Conservation (phyloP, 495 filamentous ascomycete species). For the Bathelium albidoporum region DNA sequence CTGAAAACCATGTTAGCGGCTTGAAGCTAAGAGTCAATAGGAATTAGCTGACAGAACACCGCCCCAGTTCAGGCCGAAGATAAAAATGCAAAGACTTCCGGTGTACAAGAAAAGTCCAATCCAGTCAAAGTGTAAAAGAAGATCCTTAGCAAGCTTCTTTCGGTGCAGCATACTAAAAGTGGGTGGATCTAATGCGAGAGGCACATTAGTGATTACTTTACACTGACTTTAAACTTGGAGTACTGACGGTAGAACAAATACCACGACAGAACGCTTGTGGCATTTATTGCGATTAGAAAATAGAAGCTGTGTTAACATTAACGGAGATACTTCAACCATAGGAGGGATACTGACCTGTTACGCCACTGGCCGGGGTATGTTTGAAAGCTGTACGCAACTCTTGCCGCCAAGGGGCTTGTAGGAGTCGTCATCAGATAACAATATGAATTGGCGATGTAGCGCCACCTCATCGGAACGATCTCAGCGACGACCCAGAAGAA, state of each 20-base stretch:
- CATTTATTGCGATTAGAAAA: slow-evolving; percentile 13
- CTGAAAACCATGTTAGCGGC: not conserved
- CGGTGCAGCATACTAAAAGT: slow-evolving; percentile 15
- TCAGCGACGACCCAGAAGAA: slow-evolving; percentile 16
- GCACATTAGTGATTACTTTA: not conserved
- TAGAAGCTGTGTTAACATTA: slow-evolving; percentile 10
- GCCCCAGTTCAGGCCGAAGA: slow-evolving; percentile 36
- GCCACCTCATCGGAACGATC: slow-evolving; percentile 14
- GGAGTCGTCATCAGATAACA: slow-evolving; percentile 11
- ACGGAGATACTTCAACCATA: not conserved
- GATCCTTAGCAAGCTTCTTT: slow-evolving; percentile 7
- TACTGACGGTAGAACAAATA: slow-evolving; percentile 9
- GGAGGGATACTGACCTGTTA: slow-evolving; percentile 5
- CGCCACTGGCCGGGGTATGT: slow-evolving; percentile 10
- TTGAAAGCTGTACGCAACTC: slow-evolving; percentile 14
- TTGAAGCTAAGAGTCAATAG: not conserved
- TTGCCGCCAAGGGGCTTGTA: slow-evolving; percentile 12
- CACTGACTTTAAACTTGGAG: not conserved
- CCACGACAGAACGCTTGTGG: slow-evolving; percentile 7
- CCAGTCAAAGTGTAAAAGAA: slow-evolving; percentile 32
- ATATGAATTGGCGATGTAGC: slow-evolving; percentile 11
- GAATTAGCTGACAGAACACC: slow-evolving; percentile 8
- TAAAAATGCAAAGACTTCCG: slow-evolving; percentile 35
- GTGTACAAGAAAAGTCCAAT: slow-evolving; percentile 34
- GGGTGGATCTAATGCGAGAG: slow-evolving; percentile 6